Evolutionary conservation across 495 filamentous ascomycete genomes (phyloP), one percentile per base, ranked within the genome.

Genomic region (Tuber umbilicatum): DNA sequence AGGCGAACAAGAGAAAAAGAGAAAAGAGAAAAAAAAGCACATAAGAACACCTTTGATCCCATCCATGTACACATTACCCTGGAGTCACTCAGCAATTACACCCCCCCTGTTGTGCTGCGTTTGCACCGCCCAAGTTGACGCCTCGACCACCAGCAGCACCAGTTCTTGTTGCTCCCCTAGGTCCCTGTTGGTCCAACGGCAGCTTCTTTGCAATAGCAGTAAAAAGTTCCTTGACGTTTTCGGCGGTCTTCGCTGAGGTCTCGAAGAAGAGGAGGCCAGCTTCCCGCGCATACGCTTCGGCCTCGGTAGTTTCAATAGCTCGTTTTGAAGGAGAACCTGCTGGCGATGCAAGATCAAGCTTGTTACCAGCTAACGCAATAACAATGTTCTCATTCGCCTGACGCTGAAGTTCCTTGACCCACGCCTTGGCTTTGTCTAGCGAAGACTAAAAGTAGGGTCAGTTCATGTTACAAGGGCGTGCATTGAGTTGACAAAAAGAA

Each of bases 301-400:
- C 95, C 81, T 98, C 96, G 45, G 91, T 89, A 14, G 92, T 91
- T 45, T 89, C 82, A 73, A 99, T 94, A 5, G 94, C 96, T 79
- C 95, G 90, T 88, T 97, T 97, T 71, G 81, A 82, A 38, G 94
- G 94, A 76, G 91, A 90, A 79, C 93, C 93, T 70, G 89, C 90
- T 27, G 74, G 74, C 0, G 76, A 76, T 70, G 97, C 95, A 76
- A 99, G 86, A 88, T 99, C 95, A 76, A 97, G 85, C 86, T 99
- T 99, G 88, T 99, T 99, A 68, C 95, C 95, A 41, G 96, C 95
- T 38, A 99, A 88, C 41, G 95, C 95, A 83, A 99, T 99, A 81
- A 99, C 93, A 84, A 99, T 98, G 84, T 98, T 98, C 85, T 98
- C 95, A 85, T 98, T 98, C 60, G 96, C 96, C 86, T 99, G 95